phyloP scores from a whole-genome alignment of 2,329 filamentous ascomycete species.

The Lizonia empirigonia region DNA sequence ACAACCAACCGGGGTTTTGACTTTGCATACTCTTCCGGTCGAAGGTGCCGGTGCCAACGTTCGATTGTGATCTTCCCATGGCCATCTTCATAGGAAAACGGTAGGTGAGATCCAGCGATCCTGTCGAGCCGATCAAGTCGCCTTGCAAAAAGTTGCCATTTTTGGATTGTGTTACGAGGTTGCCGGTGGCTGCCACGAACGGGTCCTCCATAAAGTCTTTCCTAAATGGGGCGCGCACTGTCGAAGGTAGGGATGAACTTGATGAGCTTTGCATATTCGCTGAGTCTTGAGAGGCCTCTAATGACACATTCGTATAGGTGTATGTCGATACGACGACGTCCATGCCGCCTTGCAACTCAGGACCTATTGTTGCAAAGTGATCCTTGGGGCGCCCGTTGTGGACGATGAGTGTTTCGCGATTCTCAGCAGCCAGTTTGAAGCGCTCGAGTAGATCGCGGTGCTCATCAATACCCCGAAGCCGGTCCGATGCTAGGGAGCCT shows the following conservation, averaged over 20 bases:
- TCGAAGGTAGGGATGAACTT: background rate
- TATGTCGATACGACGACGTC: background rate
- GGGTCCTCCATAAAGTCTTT: conserved; percentile 32
- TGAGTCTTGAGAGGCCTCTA: background rate
- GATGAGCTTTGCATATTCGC: background rate
- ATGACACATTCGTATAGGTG: background rate
- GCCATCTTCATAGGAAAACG: conserved; percentile 29
- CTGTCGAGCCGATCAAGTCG: conserved; percentile 1
- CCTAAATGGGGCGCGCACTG: background rate
- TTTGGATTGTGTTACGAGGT: background rate
- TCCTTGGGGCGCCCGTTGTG: conserved; percentile 18
- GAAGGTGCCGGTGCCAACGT: background rate
- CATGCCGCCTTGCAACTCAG: background rate
- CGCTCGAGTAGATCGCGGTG: conserved; percentile 48
- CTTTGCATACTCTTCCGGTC: background rate
- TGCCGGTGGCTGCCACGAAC: conserved; percentile 25
- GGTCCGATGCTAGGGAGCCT: conserved; percentile 51
- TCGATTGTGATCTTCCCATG: background rate
- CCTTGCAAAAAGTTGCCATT: background rate
- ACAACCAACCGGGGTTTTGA: background rate
- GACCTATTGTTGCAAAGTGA: background rate
- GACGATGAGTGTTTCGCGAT: conserved; percentile 34
- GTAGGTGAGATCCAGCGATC: conserved; percentile 34
- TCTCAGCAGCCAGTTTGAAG: conserved; percentile 52
- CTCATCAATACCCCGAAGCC: conserved; percentile 45